Conservation (phyloP, 805 yeast species). For the Maudiozyma pseudohumilis region DNA sequence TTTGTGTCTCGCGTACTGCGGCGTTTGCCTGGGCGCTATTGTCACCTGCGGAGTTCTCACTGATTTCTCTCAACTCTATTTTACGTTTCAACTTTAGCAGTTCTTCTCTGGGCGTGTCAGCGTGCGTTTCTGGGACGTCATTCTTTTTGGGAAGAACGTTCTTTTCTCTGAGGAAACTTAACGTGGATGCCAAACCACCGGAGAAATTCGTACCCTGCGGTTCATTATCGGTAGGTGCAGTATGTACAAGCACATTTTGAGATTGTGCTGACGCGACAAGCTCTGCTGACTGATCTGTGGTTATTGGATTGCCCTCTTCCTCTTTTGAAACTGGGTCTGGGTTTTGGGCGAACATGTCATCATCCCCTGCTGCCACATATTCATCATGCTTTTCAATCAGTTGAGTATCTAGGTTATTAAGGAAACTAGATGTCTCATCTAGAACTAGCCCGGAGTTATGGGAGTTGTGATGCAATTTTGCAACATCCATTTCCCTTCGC, state of each 20-base stretch:
- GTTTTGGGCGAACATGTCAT: neutral
- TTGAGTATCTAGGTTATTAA: slow-evolving; percentile 14
- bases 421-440: slow-evolving; percentile 33
- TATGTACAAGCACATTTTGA: neutral
- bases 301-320: neutral
- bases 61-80: slow-evolving; percentile 7
- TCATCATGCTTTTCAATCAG: neutral
- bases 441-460: slow-evolving; percentile 19
- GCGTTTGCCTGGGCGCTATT: slow-evolving; percentile 19
- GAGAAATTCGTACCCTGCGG: slow-evolving; percentile 13
- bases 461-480: slow-evolving; percentile 9
- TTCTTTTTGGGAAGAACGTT: slow-evolving; percentile 9
- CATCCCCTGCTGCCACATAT: neutral
- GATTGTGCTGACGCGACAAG: neutral
- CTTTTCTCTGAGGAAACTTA: slow-evolving; percentile 16
- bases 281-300: neutral
- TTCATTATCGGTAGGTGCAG: neutral
- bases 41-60: neutral
- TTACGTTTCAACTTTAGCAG: slow-evolving; percentile 7
- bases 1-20: slow-evolving; percentile 19
- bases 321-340: too few relatives aligned
- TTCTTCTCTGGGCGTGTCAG: neutral
- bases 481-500: slow-evolving; percentile 11
- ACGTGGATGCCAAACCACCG: slow-evolving; percentile 24
- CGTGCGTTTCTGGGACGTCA: neutral